Base-by-base conservation (phyloP, 2,329 filamentous ascomycete species). In the Neopestalotiopsis sp. region DNA sequence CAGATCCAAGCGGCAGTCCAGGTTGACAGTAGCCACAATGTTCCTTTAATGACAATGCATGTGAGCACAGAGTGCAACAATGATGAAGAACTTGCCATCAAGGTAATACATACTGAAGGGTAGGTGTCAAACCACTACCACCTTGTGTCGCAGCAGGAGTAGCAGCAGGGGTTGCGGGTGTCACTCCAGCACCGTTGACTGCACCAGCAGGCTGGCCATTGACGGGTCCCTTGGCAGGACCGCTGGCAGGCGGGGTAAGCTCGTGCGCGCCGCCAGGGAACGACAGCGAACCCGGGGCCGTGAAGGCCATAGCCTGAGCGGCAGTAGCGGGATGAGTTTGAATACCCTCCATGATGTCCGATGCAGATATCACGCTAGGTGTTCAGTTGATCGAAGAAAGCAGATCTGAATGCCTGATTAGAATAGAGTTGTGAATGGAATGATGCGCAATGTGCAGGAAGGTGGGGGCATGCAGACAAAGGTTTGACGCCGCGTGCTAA, bases 11-110 rank as follows among this genome's bases (percentile, higher is more conserved):
- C 95, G 95, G 85, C 95, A 98, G 86, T 97, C 94, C 79, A 98
- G 89, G 83, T 98, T 98, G 86, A 98, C 96, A 75, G 96, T 99
- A 75, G 96, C 95, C 83, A 98, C 95, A 85, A 98, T 97, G 86
- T 98, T 98, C 91, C 94, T 97, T 94, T 38, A 38, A 38, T 38
- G 70, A 78, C 72, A 73, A 78, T 77, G 78, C 76, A 81, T 80
- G 86, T 90, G 84, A 90, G 88, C 84, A 81, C 84, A 84, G 79
- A 66, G 73, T 74, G 77, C 80, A 75, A 80, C 77, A 68, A 75
- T 71, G 34, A 34, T 10, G 30, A 71, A 67, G 72, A 74, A 79
- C 73, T 76, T 76, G 73, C 24, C 34, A 56, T 45, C 32, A 52
- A 80, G 81, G 81, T 80, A 78, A 91, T 92, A 96, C 94, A 94